Evolutionary conservation across 1,139 yeast genomes (phyloP).

Genomic region (Meyerozyma guilliermondii): DNA sequence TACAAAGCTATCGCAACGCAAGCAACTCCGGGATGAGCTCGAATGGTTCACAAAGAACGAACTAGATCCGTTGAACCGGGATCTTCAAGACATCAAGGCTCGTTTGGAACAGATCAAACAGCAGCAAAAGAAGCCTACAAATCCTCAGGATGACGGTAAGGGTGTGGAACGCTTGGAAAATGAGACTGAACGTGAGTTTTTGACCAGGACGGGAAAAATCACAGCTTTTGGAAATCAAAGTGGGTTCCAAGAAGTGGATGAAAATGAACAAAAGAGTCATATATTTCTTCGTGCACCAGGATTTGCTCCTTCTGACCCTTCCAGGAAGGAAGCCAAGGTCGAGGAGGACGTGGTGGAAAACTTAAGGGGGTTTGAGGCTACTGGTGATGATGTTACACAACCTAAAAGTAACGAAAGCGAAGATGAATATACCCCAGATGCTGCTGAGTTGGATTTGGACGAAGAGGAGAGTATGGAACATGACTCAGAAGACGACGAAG

Average conservation of each 20-base stretch:
- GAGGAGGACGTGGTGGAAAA: not conserved
- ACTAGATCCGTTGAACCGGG: conserved; percentile 47
- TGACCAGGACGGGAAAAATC: conserved; percentile 84
- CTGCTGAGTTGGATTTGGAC: not conserved
- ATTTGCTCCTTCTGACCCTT: conserved; percentile 12
- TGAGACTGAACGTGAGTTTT: conserved; percentile 74
- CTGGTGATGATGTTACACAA: not conserved
- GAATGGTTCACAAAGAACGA: conserved; percentile 48
- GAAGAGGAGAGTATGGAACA: not conserved
- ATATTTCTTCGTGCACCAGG: conserved; percentile 36
- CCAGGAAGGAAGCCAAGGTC: not conserved
- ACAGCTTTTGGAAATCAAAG: conserved; percentile 85
- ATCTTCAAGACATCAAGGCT: conserved; percentile 58
- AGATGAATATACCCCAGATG: not conserved
- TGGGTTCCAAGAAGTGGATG: conserved; percentile 34
- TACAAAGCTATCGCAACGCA: conserved; percentile 64
- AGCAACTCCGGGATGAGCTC: conserved; percentile 52
- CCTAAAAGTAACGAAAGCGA: not conserved
- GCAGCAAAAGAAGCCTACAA: conserved; percentile 14
- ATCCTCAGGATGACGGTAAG: conserved; percentile 15
- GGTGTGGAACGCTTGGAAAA: conserved; percentile 40
- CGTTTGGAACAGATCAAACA: conserved; percentile 39
- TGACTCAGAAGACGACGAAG: conserved; percentile 4
- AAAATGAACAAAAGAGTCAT: conserved; percentile 22
- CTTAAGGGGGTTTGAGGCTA: conserved; percentile 1